phyloP scores from a whole-genome alignment of 257 asterid species.

The Linderniella brevidens region DNA sequence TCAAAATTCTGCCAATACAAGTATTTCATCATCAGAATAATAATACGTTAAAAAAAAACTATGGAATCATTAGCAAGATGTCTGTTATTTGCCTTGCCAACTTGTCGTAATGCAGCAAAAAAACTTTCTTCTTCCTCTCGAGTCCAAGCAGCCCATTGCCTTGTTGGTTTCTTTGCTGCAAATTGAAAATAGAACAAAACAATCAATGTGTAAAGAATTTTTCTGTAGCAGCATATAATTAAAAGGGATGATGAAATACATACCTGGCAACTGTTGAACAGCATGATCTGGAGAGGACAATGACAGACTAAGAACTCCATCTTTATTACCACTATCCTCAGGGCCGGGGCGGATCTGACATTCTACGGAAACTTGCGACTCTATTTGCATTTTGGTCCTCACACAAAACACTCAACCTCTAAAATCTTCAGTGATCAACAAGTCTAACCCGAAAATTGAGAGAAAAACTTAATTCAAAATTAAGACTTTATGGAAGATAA shows the following conservation, averaged over 20 bases:
- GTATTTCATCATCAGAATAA: slow-evolving; percentile 8
- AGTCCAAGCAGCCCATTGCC: slow-evolving; percentile 99
- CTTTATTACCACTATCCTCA: slow-evolving; percentile 29
- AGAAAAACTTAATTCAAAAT: too few species aligned
- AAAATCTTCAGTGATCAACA: too few species aligned
- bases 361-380: slow-evolving; percentile 39
- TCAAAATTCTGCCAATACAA: slow-evolving; percentile 63
- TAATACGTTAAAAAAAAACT: slow-evolving; percentile 4
- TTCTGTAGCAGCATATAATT: slow-evolving; percentile 9
- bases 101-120: slow-evolving; percentile 85
- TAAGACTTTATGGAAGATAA: too few species aligned
- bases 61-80: slow-evolving; percentile 9
- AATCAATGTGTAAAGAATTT: slow-evolving; percentile 7
- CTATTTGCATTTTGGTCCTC: slow-evolving; percentile 26
- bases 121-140: slow-evolving; percentile 97
- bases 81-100: slow-evolving; percentile 71
- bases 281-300: slow-evolving; percentile 35
- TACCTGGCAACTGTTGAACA: slow-evolving; percentile 42
- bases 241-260: slow-evolving; percentile 2
- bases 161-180: slow-evolving; percentile 65
- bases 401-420: too few species aligned
- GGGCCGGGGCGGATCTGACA: slow-evolving; percentile 25
- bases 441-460: too few species aligned
- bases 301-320: slow-evolving; percentile 28
- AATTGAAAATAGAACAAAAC: slow-evolving; percentile 11